Percentiles rank a stretch among this genome's conserved stretches.
phyloP scores from a whole-genome alignment of 139 green algal genomes.

The Coelastrella sp. region DNA sequence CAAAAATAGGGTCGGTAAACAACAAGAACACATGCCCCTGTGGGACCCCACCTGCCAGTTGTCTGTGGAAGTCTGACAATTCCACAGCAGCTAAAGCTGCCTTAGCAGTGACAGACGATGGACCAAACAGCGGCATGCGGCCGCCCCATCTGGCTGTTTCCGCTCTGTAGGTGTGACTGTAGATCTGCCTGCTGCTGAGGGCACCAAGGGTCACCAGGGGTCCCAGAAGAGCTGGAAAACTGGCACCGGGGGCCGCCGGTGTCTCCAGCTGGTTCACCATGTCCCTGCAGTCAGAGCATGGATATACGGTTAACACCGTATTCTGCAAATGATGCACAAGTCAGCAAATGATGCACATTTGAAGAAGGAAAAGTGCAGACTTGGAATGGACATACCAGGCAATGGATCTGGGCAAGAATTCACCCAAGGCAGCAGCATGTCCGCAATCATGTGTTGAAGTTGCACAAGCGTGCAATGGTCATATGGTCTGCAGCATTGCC shows the following conservation, averaged over 20 bases:
- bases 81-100: constrained; percentile 65
- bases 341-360: too few relatives aligned
- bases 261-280: constrained; percentile 34
- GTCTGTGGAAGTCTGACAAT: constrained; percentile 74
- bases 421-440: too few relatives aligned
- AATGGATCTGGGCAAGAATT: too few relatives aligned
- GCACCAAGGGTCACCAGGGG: constrained; percentile 63
- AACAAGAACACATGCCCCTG: not conserved
- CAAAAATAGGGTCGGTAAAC: too few relatives aligned
- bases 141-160: constrained; percentile 33
- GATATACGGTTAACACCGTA: not conserved
- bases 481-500: too few relatives aligned
- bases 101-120: constrained; percentile 30
- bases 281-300: not conserved
- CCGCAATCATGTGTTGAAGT: too few relatives aligned
- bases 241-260: constrained; percentile 58
- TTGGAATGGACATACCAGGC: too few relatives aligned
- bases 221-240: constrained; percentile 74
- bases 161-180: constrained; percentile 33
- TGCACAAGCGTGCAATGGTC: too few relatives aligned
- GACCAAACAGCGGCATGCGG: constrained; percentile 9
- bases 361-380: too few relatives aligned
- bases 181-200: constrained; percentile 62
- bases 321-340: not conserved
- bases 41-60: constrained; percentile 18